A percentile compares a stretch with the other conserved stretches of the same genome.
phyloP scores from a whole-genome alignment of 257 asterid species.

The Galeopsis tetrahit region DNA sequence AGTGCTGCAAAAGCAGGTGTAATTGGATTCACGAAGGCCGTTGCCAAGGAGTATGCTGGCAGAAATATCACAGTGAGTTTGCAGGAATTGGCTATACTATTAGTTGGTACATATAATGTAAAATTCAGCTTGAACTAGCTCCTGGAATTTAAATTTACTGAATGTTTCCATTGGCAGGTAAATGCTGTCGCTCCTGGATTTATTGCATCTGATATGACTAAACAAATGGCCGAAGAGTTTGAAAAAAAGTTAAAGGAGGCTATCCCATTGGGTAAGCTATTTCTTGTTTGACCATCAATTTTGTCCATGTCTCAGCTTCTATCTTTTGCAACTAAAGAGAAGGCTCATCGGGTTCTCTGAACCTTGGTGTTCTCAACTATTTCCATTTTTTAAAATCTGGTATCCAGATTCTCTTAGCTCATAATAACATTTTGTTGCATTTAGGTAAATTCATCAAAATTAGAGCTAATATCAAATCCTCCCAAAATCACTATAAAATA shows the following conservation, averaged over 20 bases:
- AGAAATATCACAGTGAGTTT: conserved; percentile 74
- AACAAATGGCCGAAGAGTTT: conserved; percentile 69
- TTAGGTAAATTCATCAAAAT: background rate
- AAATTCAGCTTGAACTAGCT: conserved; percentile 18
- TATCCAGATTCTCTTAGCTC: background rate
- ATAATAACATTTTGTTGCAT: conserved; percentile 1
- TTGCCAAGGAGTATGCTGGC: conserved; percentile 93
- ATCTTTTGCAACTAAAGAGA: background rate
- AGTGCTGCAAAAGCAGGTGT: conserved; percentile 99
- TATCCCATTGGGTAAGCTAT: conserved; percentile 62
- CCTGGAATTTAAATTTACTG: conserved; percentile 8
- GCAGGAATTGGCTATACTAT: background rate
- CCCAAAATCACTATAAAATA: background rate
- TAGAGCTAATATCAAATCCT: background rate
- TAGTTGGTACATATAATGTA: background rate
- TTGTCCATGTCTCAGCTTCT: background rate
- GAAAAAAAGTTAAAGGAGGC: conserved; percentile 73
- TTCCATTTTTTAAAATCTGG: background rate
- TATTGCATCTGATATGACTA: conserved; percentile 91
- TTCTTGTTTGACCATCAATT: conserved; percentile 16
- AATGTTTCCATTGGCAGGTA: conserved; percentile 50
- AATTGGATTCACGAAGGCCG: conserved; percentile 89
- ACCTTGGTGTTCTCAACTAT: background rate
- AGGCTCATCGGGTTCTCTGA: background rate
- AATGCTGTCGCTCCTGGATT: conserved; percentile 96